phyloP scores from a whole-genome alignment of 306 rosid species.

The Medicago truncatula region MtrunA17r5.0-ANR NC_053044.1:3806001-3806500 shows the following conservation, averaged over 20 bases:
- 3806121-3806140: background rate
- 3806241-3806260: slow-evolving; percentile 67
- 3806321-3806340: slow-evolving; percentile 22
- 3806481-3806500: slow-evolving; percentile 40
- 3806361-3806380: slow-evolving; percentile 36
- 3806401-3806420: slow-evolving; percentile 1
- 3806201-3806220: slow-evolving; percentile 51
- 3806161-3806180: background rate
- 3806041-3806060: background rate
- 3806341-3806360: background rate
- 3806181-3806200: background rate
- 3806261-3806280: slow-evolving; percentile 49
- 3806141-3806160: background rate
- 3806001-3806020: too few species aligned
- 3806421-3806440: slow-evolving; percentile 10
- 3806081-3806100: too few species aligned
- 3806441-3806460: slow-evolving; percentile 35
- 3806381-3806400: slow-evolving; percentile 36
- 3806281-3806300: slow-evolving; percentile 42
- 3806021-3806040: background rate
- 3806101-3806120: background rate
- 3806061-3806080: too few species aligned
- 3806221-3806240: slow-evolving; percentile 40
- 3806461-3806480: slow-evolving; percentile 14
- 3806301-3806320: slow-evolving; percentile 37